A percentile compares a stretch with the other conserved stretches of the same genome.
phyloP scores from a whole-genome alignment of 2,329 filamentous ascomycete species.

The Colletotrichum viniferum region DNA sequence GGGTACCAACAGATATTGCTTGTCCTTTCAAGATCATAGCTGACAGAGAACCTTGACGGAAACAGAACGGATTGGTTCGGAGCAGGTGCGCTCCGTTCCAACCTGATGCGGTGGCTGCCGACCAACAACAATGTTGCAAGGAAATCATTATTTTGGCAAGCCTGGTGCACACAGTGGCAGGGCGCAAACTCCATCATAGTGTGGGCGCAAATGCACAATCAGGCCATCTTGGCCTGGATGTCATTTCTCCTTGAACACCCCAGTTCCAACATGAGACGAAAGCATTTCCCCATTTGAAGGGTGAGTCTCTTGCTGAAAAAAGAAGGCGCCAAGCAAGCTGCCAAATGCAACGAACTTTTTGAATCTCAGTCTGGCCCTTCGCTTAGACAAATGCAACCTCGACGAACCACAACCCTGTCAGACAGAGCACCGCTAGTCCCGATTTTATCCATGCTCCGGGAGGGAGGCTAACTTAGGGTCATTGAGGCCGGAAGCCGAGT shows the following conservation, averaged over 20 bases:
- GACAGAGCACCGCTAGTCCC: not conserved
- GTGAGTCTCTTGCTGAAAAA: not conserved
- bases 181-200: not conserved
- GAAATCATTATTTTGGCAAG: not conserved
- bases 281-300: not conserved
- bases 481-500: not conserved
- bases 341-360: constrained; percentile 1
- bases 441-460: not conserved
- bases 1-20: not conserved
- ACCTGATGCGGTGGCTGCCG: not conserved
- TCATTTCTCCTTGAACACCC: not conserved
- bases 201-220: not conserved
- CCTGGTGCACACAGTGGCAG: not conserved
- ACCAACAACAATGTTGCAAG: not conserved
- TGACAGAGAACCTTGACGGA: not conserved
- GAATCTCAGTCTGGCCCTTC: not conserved
- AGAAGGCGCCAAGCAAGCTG: constrained; percentile 4
- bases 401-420: not conserved
- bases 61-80: not conserved
- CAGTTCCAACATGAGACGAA: not conserved
- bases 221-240: not conserved
- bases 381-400: constrained; percentile 7
- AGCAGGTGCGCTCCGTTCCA: not conserved
- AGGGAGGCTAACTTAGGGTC: not conserved
- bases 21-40: not conserved